These are phyloP conservation scores for Neurospora sp. DNA, from an alignment of 495 filamentous ascomycete species.

Conservation along the genomic window DNA sequence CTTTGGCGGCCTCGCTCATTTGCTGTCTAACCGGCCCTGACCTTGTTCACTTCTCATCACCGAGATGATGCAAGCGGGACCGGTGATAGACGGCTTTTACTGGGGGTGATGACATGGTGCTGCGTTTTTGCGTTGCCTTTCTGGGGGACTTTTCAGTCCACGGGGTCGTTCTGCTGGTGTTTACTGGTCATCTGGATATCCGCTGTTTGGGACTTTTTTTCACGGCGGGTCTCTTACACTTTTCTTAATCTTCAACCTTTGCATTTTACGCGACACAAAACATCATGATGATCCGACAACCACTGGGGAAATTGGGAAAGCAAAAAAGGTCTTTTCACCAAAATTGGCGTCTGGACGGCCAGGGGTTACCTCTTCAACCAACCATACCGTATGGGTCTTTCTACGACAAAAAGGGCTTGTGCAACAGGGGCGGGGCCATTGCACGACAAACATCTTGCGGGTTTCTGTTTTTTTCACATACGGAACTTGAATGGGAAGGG, in stretches of 20 bases:
- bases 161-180: slow-evolving; percentile 21
- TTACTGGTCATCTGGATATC: slow-evolving; percentile 27
- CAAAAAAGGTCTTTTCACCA: slow-evolving; percentile 6
- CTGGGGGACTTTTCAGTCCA: slow-evolving; percentile 18
- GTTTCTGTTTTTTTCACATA: neutral
- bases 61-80: slow-evolving; percentile 13
- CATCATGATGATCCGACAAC: slow-evolving; percentile 15
- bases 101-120: slow-evolving; percentile 18
- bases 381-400: neutral
- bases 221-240: slow-evolving; percentile 3
- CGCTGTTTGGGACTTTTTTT: slow-evolving; percentile 15
- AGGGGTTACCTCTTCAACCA: slow-evolving; percentile 7
- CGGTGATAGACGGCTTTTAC: slow-evolving; percentile 7
- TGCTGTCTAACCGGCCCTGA: slow-evolving; percentile 12
- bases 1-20: slow-evolving; percentile 13
- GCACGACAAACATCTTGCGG: neutral
- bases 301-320: slow-evolving; percentile 23
- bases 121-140: slow-evolving; percentile 21
- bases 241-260: slow-evolving; percentile 7
- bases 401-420: neutral
- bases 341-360: slow-evolving; percentile 22
- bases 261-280: slow-evolving; percentile 5
- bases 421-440: neutral
- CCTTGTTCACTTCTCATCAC: slow-evolving; percentile 11
- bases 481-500: neutral